Evolutionary conservation across 495 filamentous ascomycete genomes (phyloP).

Genomic region (Chaetomidium leptoderma): DNA sequence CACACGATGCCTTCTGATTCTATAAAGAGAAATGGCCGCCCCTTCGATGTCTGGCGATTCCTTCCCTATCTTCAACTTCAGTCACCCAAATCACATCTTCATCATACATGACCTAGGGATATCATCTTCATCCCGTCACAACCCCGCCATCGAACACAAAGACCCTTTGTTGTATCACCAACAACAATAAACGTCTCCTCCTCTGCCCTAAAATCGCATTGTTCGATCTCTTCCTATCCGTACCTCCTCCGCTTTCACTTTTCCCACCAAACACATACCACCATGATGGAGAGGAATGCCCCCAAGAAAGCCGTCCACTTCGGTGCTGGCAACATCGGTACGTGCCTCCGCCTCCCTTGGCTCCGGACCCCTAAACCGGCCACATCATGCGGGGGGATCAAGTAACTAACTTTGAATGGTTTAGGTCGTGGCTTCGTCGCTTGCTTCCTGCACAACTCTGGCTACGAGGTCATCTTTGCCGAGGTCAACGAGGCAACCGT

Average conservation of each 20-base stretch:
- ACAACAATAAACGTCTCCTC: neutral
- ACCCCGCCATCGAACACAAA: no score
- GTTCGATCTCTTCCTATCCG: neutral
- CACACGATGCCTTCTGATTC: neutral
- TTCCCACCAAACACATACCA: neutral
- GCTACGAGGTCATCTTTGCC: constrained; percentile 91
- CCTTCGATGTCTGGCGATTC: constrained; percentile 3
- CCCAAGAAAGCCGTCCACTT: constrained; percentile 85
- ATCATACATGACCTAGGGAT: no score
- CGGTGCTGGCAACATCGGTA: constrained; percentile 85
- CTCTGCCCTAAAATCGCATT: neutral
- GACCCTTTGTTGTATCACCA: neutral
- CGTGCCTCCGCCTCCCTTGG: no score
- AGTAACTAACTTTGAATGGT: constrained; percentile 19
- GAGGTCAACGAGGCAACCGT: constrained; percentile 85
- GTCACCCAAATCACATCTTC: neutral
- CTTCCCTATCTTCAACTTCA: neutral
- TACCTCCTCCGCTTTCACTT: neutral
- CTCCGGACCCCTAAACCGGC: neutral
- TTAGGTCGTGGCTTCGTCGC: constrained; percentile 54
- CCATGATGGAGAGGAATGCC: constrained; percentile 17
- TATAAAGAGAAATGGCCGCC: constrained; percentile 5
- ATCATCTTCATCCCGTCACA: no score
- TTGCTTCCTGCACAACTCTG: constrained; percentile 73
- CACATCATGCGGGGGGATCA: neutral